Evolutionary conservation across 257 asterid genomes (phyloP).

Genomic region (Nyctanthes arbortristis): DNA sequence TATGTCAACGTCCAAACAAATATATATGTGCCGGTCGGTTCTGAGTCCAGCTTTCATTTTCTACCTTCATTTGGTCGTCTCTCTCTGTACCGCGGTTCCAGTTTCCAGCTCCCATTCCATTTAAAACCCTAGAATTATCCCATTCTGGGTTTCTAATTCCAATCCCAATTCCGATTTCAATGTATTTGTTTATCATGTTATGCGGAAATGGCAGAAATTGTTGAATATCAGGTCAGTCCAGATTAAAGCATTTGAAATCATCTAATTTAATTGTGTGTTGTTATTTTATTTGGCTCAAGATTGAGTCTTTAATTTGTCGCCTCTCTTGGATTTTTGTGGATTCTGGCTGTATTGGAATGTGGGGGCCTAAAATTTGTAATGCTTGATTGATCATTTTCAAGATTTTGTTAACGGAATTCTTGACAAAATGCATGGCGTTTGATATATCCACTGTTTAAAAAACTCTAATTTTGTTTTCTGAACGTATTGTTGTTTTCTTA

Average conservation of each 20-base stretch:
- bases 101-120: neutral
- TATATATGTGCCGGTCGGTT: neutral
- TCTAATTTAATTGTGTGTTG: neutral
- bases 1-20: neutral
- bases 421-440: too few relatives aligned
- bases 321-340: too few relatives aligned
- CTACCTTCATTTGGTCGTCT: neutral
- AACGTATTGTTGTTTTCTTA: too few relatives aligned
- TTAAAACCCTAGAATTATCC: neutral
- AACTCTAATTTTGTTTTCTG: too few relatives aligned
- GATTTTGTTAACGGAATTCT: too few relatives aligned
- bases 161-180: neutral
- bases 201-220: neutral
- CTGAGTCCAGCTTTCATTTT: neutral
- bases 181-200: neutral
- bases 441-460: too few relatives aligned
- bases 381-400: neutral
- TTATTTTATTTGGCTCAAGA: neutral
- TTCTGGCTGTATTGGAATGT: too few relatives aligned
- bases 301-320: neutral
- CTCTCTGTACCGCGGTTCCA: neutral
- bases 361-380: neutral
- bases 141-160: too few relatives aligned
- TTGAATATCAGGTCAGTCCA: conserved; percentile 5
- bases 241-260: too few relatives aligned